Evolutionary conservation across 768 basidiomycete genomes (phyloP), one percentile per base, ranked within the genome.

Genomic region (Cubamyces lactineus): DNA sequence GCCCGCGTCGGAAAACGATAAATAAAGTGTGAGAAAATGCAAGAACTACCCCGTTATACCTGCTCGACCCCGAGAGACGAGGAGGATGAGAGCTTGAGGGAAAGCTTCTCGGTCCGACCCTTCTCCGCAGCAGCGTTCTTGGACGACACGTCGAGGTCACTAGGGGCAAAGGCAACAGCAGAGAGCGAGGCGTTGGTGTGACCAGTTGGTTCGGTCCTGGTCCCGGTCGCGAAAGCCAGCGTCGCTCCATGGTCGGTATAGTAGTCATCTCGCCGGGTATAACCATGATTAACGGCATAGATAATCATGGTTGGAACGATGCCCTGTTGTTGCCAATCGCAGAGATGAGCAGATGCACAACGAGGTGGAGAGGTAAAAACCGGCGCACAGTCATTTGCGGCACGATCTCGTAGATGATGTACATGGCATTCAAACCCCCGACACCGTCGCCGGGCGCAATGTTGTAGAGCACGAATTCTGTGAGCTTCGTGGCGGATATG

Each of bases 341-440:
- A 38, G 19, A 17, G 19, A 57, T n/a, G 16, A 34, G 9, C 34
- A 11, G 34, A 11, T 34, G 34, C 34, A 34, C 34, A 5, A 1
- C 34, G 34, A 34, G 34, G 34, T 9, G 9, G 9, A 11, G 34
- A 34, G 9, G 11, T 1, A 28, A 19, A 8, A 12, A 6, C 13
- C 8, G n/a, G 50, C 62, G 30, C 47, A 63, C 62, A 1, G 53
- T 65, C 59, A 65, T 53, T n/a, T 65, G 63, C 5, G 63, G 63
- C 51, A 65, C 61, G 40, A 30, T 45, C 38, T 65, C 63, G 51
- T 62, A 59, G 21, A 65, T 43, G 54, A 65, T 61, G 53, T 65
- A 61, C 21, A 65, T 17, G 17, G 59, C 55, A 47, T 65, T 60
- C 21, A 54, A 26, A 9, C 57, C 62, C 19, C 8, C 21, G 5